Evolutionary conservation across 2,329 filamentous ascomycete species (phyloP), one percentile per base, ranked within the genome.

Genomic region (Neofusicoccum kwambonambiense): DNA sequence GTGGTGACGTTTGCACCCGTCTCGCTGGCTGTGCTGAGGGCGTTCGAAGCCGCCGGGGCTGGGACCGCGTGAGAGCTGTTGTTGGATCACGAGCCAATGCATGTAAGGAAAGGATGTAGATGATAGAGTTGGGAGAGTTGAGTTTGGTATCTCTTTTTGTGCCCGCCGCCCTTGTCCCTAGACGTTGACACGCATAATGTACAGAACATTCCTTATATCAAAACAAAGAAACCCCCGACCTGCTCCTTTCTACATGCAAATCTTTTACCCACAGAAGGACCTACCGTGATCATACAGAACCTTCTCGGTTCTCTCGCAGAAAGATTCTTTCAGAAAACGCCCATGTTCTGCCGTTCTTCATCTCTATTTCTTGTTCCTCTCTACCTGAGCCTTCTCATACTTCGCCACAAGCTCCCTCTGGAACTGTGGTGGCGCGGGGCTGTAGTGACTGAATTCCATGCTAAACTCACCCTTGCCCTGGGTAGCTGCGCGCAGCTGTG

Each of bases 381-480:
- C 88, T 50, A 84, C 85, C 77, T 87, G 83, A 68, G 84, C 83
- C 81, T 90, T 90, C 73, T 89, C 82, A 72, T 89, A 84, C 78
- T 89, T 89, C 27, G 86, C 83, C 47, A 91, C 81, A 57, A 91
- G 78, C 75, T 91, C 89, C 78, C 86, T 90, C 90, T 99, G 95
- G 77, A 98, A 77, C 76, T 98, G 93, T 72, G 88, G 87, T 56
- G 93, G 90, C 66, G 95, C 92, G 60, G 92, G 84, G 61, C 91
- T 88, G 74, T 99, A 99, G 81, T 98, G 95, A 78, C 91, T 95
- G 75, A 99, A 99, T 81, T 99, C 95, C 95, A 99, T 98, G 73
- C 87, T 90, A 76, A 97, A 99, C 82, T 99, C 95, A 73, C 95
- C 95, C 85, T 99, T 99, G 68, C 95, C 95, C 82, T 99, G 95